These are phyloP conservation scores for Eucommia ulmoides DNA, from an alignment of 257 asterid species.

Conservation along the genomic window DNA sequence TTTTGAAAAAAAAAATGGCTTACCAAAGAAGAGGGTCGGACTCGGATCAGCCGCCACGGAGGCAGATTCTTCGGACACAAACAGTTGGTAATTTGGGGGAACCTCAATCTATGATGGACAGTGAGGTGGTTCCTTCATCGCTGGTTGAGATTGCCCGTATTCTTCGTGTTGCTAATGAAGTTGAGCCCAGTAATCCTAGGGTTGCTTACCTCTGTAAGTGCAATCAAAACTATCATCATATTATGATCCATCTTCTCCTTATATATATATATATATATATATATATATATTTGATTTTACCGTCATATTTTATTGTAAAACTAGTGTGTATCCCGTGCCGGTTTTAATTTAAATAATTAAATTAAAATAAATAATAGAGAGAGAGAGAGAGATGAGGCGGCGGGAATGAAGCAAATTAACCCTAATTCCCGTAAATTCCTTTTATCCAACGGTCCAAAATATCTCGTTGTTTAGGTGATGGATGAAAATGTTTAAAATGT, in stretches of 20 bases:
- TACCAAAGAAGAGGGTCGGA: constrained; percentile 85
- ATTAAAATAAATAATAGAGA: too few relatives aligned
- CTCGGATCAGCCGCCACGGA: constrained; percentile 57
- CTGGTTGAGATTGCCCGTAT: constrained; percentile 91
- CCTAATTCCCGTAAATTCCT: too few relatives aligned
- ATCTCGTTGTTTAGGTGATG: too few relatives aligned
- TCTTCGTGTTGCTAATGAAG: constrained; percentile 98
- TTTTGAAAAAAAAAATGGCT: constrained; percentile 59
- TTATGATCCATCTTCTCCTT: background rate
- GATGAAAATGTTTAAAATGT: too few relatives aligned
- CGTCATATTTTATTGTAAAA: background rate
- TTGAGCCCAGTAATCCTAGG: constrained; percentile 77
- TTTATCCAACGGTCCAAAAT: too few relatives aligned
- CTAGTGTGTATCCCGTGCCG: too few relatives aligned
- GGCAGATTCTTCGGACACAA: constrained; percentile 89
- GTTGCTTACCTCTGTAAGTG: constrained; percentile 96
- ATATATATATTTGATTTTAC: too few relatives aligned
- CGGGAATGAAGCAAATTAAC: too few relatives aligned
- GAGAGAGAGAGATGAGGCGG: too few relatives aligned
- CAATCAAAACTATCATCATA: background rate
- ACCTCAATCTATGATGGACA: constrained; percentile 93
- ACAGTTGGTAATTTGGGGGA: constrained; percentile 91
- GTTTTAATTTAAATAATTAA: too few relatives aligned
- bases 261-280: background rate
- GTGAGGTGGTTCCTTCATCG: constrained; percentile 98